Base-by-base conservation (phyloP, 2,329 filamentous ascomycete genomes). In the Hypoxylon sp. region DNA sequence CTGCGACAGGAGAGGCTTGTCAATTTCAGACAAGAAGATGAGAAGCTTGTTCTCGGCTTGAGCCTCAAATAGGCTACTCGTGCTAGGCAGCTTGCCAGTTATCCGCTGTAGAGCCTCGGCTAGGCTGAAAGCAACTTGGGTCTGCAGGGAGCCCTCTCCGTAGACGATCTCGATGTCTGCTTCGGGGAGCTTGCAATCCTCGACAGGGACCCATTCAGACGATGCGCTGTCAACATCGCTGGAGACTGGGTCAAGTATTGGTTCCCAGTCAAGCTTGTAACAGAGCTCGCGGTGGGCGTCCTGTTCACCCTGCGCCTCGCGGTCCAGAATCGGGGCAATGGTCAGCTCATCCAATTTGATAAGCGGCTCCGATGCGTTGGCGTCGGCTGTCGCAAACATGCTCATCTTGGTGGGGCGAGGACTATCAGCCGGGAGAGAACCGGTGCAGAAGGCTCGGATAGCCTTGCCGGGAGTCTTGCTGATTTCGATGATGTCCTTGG, bases 241-340 rank as follows among this genome's bases (percentile, higher is more conserved):
- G 8, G 60, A 69, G 10, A 77, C 51, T 0, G 72, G 70, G 30
- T 76, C 72, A 0, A 77, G 70, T n/a, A 80, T 63, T 3, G 74
- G 77, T 47, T 82, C 80, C 80, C 81, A 83, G n/a, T 80, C 74
- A 13, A 81, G 56, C 68, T 80, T 82, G 72, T 80, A 83, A 70
- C 81, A 83, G 1, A 83, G 74, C 65, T 82, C 77, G 2, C 79
- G 74, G n/a, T 78, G 70, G 1, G 56, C 65, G 15, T 76, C 74
- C 7, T 57, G 55, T 15, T 76, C 74, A 1, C 70, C 63, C 34
- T 68, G 68, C 1, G 68, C 63, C 3, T 74, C 74, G 2, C 73
- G 75, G 24, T 79, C 78, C 37, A 79, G 71, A n/a, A 82, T 78
- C 2, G 80, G 80, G 1, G 78, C 76, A 48, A 82, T 74, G 2